Evolutionary conservation across 345 rosid species (phyloP), one percentile per base, ranked within the genome.

Genomic region (Populus pruinosa): DNA sequence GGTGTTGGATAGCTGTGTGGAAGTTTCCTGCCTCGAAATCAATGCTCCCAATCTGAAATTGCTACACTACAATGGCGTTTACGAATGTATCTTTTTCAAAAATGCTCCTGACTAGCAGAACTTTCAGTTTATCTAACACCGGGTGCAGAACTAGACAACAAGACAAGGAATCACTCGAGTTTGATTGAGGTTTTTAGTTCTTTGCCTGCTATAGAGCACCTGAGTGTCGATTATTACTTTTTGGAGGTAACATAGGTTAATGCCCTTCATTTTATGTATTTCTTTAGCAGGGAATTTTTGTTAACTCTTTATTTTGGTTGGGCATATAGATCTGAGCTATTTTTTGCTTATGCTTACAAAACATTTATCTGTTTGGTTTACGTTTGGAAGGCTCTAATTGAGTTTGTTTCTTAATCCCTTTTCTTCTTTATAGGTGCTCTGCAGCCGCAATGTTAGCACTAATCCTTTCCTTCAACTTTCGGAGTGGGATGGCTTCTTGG

Each of bases 41-140:
- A 18, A n/a, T 35, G 47, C 66, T 36, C 63, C 75, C n/a, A 72
- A 55, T 20, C 66, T 72, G 18, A 72, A 72, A 55, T 20, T 35
- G 17, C 41, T 72, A 16, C 16, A 35, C 14, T 72, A 5, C 7
- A 0, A 1, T 31, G 66, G 66, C 49, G 3, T 4, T 56, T 55
- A 4, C 47, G 9, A 21, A 35, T 20, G 17, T 59, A 2, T 72
- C 33, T 13, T 7, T 23, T 55, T 72, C 49, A 59, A 38, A 38
- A 72, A 36, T 35, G 21, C 8, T 10, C 75, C 67, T 53, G 31
- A 20, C 67, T 72, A 18, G 44, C 76, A 35, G n/a, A 8, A 21
- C 49, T 59, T 14, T 18, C 33, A 6, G 20, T 72, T 38, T 53
- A 20, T 56, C 29, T 4, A 7, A 8, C 4, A 3, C 1, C 10